phyloP scores from a whole-genome alignment of 352 stramenopile species.

The Phytopythium mirpurense region DNA sequence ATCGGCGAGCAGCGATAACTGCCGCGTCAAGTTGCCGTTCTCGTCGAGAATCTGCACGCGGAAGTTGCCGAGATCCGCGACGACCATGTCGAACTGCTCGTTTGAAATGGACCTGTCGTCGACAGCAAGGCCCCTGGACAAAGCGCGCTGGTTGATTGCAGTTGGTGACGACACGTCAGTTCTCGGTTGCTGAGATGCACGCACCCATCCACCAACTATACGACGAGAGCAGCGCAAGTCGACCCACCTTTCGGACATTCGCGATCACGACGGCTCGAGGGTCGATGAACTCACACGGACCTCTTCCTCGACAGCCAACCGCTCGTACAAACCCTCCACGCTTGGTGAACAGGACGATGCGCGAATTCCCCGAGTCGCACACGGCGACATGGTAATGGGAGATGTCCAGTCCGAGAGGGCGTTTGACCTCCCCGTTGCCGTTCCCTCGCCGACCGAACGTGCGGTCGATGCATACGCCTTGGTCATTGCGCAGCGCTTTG shows the following conservation, averaged over 20 bases:
- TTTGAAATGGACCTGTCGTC: conserved; percentile 35
- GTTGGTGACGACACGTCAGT: no score
- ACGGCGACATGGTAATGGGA: conserved; percentile 70
- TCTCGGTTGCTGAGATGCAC: no score
- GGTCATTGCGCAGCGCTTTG: not conserved
- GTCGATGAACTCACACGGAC: conserved; percentile 36
- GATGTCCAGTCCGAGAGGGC: conserved; percentile 37
- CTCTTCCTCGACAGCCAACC: conserved; percentile 34
- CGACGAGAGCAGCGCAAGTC: no score
- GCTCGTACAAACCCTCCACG: conserved; percentile 42
- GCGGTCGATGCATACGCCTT: conserved; percentile 7
- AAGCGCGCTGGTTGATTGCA: conserved; percentile 26
- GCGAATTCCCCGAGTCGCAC: conserved; percentile 48
- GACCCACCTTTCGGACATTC: conserved; percentile 56
- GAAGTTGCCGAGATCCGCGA: conserved; percentile 63
- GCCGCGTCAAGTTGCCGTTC: conserved; percentile 36
- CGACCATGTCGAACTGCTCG: conserved; percentile 66
- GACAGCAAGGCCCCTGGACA: conserved; percentile 29
- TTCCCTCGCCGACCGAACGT: conserved; percentile 27
- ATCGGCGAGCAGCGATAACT: conserved; percentile 44
- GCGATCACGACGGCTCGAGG: conserved; percentile 44
- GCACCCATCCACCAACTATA: no score
- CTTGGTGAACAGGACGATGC: conserved; percentile 51
- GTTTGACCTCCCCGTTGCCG: conserved; percentile 28
- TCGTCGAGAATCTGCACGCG: conserved; percentile 69